Percentiles rank a stretch among this genome's conserved stretches.
These are phyloP conservation scores for Kwoniella heveanensis DNA, from an alignment of 768 basidiomycete genomes.

Conservation along the genomic window DNA sequence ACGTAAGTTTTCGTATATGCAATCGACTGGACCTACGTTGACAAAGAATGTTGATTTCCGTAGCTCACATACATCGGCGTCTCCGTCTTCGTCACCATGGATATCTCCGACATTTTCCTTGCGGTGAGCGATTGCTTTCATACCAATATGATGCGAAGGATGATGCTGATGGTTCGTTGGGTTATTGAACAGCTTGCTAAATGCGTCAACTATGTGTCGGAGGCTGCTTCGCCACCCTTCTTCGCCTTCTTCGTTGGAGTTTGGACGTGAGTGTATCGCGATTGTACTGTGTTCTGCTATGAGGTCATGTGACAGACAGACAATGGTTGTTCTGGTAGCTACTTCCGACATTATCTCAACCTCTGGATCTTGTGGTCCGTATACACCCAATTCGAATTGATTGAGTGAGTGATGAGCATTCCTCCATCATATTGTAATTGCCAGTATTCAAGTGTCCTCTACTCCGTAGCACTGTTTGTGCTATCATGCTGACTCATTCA, in stretches of 20 bases:
- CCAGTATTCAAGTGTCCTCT: too few species aligned
- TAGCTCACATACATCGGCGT: constrained; percentile 80
- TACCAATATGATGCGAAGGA: neutral
- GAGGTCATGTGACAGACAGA: neutral
- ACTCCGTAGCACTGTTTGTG: too few species aligned
- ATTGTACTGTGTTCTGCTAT: too few species aligned
- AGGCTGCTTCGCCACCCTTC: constrained; percentile 62
- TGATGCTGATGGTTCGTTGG: neutral
- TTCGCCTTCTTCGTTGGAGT: constrained; percentile 69
- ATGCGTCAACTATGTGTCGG: constrained; percentile 79
- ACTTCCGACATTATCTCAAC: constrained; percentile 92
- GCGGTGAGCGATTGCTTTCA: constrained; percentile 63
- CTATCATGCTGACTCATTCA: neutral
- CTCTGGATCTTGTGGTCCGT: constrained; percentile 83
- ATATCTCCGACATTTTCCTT: constrained; percentile 85
- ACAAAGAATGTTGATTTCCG: neutral
- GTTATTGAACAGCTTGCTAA: constrained; percentile 70
- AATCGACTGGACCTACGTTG: constrained; percentile 46
- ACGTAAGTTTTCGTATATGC: constrained; percentile 8
- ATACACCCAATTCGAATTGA: constrained; percentile 72
- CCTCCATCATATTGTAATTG: too few species aligned
- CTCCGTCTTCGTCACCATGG: constrained; percentile 94
- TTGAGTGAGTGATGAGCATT: constrained; percentile 66
- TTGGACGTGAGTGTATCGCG: constrained; percentile 80
- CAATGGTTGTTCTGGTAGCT: constrained; percentile 60